Evolutionary conservation across 257 asterid species (phyloP).

Genomic region (Scutellaria barbata): DNA sequence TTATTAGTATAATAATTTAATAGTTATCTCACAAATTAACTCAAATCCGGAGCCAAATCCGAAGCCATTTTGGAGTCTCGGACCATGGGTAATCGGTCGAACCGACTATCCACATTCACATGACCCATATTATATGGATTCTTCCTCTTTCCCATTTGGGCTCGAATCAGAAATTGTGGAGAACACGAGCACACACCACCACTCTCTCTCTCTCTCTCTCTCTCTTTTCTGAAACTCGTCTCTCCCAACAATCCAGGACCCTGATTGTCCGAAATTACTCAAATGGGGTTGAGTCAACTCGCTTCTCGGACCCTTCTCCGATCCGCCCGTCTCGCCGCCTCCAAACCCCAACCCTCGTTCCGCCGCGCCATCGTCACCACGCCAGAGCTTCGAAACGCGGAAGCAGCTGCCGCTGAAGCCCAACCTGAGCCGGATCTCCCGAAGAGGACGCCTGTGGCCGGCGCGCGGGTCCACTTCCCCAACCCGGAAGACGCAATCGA

Average conservation of each 20-base stretch:
- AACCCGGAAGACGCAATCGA: conserved; percentile 88
- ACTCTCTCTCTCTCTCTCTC: neutral
- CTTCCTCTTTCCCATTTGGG: neutral
- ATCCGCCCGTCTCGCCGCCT: conserved; percentile 53
- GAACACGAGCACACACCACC: conserved; percentile 34
- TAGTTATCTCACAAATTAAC: too few relatives aligned
- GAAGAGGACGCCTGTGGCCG: conserved; percentile 67
- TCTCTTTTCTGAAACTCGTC: conserved; percentile 21
- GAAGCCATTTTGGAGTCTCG: neutral
- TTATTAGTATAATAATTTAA: too few relatives aligned
- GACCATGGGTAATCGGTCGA: neutral
- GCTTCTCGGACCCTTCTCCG: conserved; percentile 71
- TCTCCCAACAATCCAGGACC: conserved; percentile 25
- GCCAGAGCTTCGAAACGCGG: conserved; percentile 78
- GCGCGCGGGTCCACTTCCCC: conserved; percentile 78
- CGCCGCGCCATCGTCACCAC: conserved; percentile 82
- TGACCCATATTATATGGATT: conserved; percentile 26
- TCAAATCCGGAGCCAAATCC: too few relatives aligned
- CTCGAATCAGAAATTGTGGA: conserved; percentile 33
- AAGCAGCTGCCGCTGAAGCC: conserved; percentile 56
- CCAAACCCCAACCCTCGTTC: conserved; percentile 39
- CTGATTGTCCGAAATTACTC: conserved; percentile 21
- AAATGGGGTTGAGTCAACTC: conserved; percentile 75
- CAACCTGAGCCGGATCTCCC: conserved; percentile 72
- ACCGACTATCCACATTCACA: conserved; percentile 14